Percentiles rank a stretch among this genome's conserved stretches.
Conservation (phyloP, 345 rosid genomes). For the Cardiospermum halicacabum region DNA sequence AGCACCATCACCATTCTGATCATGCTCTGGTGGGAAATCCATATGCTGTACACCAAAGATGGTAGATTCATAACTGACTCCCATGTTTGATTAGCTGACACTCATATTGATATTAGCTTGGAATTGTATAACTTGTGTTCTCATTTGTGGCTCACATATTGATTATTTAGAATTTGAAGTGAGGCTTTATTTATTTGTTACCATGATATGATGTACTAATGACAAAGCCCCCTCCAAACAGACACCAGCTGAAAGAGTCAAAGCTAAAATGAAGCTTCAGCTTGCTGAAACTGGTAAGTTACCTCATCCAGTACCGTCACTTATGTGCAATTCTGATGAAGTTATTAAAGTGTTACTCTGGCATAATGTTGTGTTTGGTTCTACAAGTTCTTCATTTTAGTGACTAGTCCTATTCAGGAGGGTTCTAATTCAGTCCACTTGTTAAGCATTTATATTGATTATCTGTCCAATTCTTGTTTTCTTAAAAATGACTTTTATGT, state of each 20-base stretch:
- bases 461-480: neutral
- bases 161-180: neutral
- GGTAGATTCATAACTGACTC: neutral
- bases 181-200: neutral
- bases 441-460: neutral
- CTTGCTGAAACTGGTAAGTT: constrained; percentile 74
- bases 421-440: neutral
- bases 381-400: neutral
- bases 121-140: constrained; percentile 1
- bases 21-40: neutral
- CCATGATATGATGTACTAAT: neutral
- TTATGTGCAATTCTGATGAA: neutral
- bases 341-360: neutral
- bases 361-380: neutral
- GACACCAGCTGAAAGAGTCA: constrained; percentile 81
- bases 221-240: constrained; percentile 27
- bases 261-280: constrained; percentile 89
- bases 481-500: neutral
- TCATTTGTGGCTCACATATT: neutral
- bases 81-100: neutral
- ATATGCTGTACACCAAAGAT: neutral
- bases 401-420: neutral
- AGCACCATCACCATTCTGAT: neutral
- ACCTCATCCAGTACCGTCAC: neutral
- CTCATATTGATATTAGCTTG: neutral